These are phyloP conservation scores for Monilinia laxa DNA, from an alignment of 2,329 filamentous ascomycete genomes.

Conservation along the genomic window DNA sequence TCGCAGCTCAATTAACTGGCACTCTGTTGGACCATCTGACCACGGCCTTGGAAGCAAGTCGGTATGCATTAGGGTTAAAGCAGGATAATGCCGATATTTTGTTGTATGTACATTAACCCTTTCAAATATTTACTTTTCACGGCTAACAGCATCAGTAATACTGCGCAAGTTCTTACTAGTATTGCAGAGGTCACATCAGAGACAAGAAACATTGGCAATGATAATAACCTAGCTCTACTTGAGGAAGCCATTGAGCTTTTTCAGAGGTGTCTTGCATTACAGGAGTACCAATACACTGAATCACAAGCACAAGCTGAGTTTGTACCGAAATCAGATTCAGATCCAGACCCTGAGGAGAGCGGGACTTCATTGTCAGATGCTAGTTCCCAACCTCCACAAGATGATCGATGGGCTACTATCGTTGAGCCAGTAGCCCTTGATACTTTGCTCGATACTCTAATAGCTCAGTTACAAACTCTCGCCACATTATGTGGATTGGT, in stretches of 20 bases:
- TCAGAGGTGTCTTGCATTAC: constrained; percentile 54
- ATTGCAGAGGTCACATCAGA: constrained; percentile 60
- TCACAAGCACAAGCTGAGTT: constrained; percentile 41
- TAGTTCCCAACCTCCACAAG: constrained; percentile 19
- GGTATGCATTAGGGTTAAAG: constrained; percentile 58
- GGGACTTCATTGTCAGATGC: constrained; percentile 28
- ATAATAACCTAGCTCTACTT: constrained; percentile 50
- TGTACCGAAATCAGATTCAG: constrained; percentile 3
- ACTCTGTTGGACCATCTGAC: constrained; percentile 55
- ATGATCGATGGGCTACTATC: constrained; percentile 52
- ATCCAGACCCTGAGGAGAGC: constrained; percentile 44
- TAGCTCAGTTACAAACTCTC: constrained; percentile 60
- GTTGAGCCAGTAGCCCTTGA: constrained; percentile 63
- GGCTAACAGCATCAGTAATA: constrained; percentile 49
- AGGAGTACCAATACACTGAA: constrained; percentile 50
- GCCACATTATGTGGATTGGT: constrained; percentile 40
- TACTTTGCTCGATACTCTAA: constrained; percentile 65
- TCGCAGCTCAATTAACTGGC: constrained; percentile 58
- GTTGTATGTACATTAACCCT: constrained; percentile 46
- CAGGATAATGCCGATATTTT: constrained; percentile 64
- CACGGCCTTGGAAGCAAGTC: constrained; percentile 62
- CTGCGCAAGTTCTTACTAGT: constrained; percentile 65
- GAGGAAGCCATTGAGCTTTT: constrained; percentile 63
- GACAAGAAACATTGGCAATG: constrained; percentile 43
- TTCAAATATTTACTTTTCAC: constrained; percentile 13